A percentile compares a stretch with the other conserved stretches of the same genome.
Evolutionary conservation across 495 filamentous ascomycete genomes (phyloP).

Genomic region (Xylaria scruposa): DNA sequence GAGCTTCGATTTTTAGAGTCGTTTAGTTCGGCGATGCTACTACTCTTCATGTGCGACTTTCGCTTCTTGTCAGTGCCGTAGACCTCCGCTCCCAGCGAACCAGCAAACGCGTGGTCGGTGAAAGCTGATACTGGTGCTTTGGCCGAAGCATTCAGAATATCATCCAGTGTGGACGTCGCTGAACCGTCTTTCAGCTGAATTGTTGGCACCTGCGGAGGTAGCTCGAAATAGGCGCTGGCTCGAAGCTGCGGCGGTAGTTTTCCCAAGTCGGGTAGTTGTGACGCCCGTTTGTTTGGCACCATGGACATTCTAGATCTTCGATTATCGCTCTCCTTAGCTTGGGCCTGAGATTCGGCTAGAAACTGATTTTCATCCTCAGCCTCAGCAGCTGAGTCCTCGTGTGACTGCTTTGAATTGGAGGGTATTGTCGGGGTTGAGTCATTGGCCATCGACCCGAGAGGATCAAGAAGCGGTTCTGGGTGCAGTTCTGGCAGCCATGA

Average conservation of each 20-base stretch:
- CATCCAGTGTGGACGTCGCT: conserved; percentile 87
- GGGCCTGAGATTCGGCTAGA: conserved; percentile 19
- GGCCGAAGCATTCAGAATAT: conserved; percentile 92
- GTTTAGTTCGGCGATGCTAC: conserved; percentile 31
- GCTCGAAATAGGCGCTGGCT: conserved; percentile 89
- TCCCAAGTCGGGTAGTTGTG: conserved; percentile 50
- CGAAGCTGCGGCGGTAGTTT: conserved; percentile 85
- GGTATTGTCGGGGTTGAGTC: conserved; percentile 17
- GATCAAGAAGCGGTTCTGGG: conserved; percentile 38
- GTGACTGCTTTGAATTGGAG: not conserved
- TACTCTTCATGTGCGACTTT: conserved; percentile 40
- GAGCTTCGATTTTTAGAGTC: conserved; percentile 47
- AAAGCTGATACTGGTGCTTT: conserved; percentile 92
- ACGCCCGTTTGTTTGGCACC: conserved; percentile 45
- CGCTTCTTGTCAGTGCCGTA: conserved; percentile 61
- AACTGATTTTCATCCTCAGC: conserved; percentile 18
- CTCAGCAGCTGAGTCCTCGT: conserved; percentile 8
- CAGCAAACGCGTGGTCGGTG: conserved; percentile 88
- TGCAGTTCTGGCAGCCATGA: conserved; percentile 57
- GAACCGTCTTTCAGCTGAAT: conserved; percentile 79
- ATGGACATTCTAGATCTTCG: conserved; percentile 36
- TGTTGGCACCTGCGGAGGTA: conserved; percentile 59
- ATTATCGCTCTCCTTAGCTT: conserved; percentile 27
- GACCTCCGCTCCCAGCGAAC: conserved; percentile 70
- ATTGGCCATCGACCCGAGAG: conserved; percentile 33